Evolutionary conservation across 129 eudicot genomes (phyloP), one percentile per base, ranked within the genome.

Genomic region (Saposhnikovia divaricata): DNA sequence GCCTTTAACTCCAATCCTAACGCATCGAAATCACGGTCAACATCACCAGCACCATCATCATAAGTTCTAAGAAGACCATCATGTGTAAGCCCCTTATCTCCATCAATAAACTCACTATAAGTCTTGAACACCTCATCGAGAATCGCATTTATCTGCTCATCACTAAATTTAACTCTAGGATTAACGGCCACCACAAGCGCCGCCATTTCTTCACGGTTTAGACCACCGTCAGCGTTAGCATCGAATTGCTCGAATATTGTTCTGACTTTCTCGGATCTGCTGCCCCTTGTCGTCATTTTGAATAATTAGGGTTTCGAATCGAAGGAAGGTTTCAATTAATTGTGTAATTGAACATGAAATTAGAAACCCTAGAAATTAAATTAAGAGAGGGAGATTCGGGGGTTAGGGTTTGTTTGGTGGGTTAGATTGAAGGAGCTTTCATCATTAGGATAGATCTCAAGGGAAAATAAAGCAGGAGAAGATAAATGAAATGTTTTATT

Each of bases 21-120:
- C 3, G 99, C 99, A 55, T 95, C 99, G 23, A 92, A 95, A 88
- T 95, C 99, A 10, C 97, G 94, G 77, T 95, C 99, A 37, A 95
- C 99, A 42, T 95, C 99, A n/a, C 99, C 99, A 25, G 99, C 99
- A 11, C 99, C 99, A 50, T 95, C 99, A 59, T 95, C 97, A 72
- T 95, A 95, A 5, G 99, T 95, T 4, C 99, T 91, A 11, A 95
- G 79, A 12, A 95, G 82, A 15, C 99, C 99, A 46, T 92, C 97
- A 57, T 81, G 90, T 7, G 92, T 90, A 15, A 95, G 88, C 19
- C 99, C 99, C 48, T 85, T 92, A 0, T 85, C 97, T 9, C 90
- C 85, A 75, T 92, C 97, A 47, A 95, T 92, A 80, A 92, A 95
- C 46, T 95, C 97, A 13, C 86, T 85, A 77, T 95, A 95, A 2